Percentiles rank a stretch among this genome's conserved stretches.
These are phyloP conservation scores for Colletotrichum lentis DNA, from an alignment of 2,329 filamentous ascomycete genomes.

Conservation along the genomic window DNA sequence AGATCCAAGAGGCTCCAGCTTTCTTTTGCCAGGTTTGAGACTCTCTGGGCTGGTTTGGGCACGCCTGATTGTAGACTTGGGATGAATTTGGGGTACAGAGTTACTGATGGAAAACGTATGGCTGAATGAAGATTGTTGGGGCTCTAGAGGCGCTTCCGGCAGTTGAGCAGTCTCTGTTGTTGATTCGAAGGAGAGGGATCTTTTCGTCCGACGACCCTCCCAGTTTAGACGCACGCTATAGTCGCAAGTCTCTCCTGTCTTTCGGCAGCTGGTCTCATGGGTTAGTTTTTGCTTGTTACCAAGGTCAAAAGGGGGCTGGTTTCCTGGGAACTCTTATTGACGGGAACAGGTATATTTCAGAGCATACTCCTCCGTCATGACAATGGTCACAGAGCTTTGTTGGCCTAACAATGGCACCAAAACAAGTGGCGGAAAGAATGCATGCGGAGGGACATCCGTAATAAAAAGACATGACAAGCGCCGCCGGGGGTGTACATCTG, in stretches of 20 bases:
- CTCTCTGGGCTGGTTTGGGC: slow-evolving; percentile 4
- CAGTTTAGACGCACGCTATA: slow-evolving; percentile 84
- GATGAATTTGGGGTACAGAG: neutral
- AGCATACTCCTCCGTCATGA: too few species aligned
- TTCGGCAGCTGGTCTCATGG: slow-evolving; percentile 62
- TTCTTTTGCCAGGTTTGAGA: neutral
- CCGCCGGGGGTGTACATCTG: neutral
- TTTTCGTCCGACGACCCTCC: slow-evolving; percentile 74
- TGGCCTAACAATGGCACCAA: too few species aligned
- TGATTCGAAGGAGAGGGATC: slow-evolving; percentile 51
- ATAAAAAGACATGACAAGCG: neutral
- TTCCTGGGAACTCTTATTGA: too few species aligned
- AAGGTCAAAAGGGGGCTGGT: too few species aligned
- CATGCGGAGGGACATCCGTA: neutral
- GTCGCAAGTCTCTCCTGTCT: slow-evolving; percentile 77
- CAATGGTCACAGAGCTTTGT: neutral
- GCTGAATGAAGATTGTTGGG: slow-evolving; percentile 49
- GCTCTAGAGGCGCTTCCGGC: slow-evolving; percentile 43
- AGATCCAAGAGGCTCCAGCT: neutral
- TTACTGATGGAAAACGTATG: slow-evolving; percentile 39
- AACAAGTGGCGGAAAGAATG: neutral
- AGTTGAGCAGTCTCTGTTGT: slow-evolving; percentile 40
- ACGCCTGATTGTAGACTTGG: slow-evolving; percentile 15
- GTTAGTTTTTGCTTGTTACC: neutral
- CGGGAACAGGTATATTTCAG: too few species aligned